These are phyloP conservation scores for Lichtheimia ornata DNA, from an alignment of 371 early-diverging fungal species.

Conservation along the genomic window DNA sequence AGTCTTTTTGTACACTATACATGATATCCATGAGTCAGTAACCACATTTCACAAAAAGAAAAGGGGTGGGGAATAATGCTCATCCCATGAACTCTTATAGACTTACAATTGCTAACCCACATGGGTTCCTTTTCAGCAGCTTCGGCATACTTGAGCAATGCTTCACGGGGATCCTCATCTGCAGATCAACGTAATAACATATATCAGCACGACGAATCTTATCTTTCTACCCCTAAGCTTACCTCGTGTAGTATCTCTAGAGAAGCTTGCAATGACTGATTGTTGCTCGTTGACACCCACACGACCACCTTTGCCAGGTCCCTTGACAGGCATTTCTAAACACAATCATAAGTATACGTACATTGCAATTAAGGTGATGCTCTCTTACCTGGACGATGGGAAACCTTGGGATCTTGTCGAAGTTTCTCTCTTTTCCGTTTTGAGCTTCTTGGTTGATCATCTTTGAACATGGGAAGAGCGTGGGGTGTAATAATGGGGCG, in stretches of 20 bases:
- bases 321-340: conserved; percentile 72
- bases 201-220: neutral
- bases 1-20: conserved; percentile 77
- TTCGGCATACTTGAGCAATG: conserved; percentile 87
- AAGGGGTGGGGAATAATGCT: neutral
- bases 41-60: neutral
- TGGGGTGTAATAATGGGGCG: conserved; percentile 87
- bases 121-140: conserved; percentile 82
- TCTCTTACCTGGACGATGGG: conserved; percentile 70
- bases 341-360: conserved; percentile 1
- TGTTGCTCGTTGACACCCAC: conserved; percentile 84
- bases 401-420: conserved; percentile 75
- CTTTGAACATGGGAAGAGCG: conserved; percentile 85
- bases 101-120: conserved; percentile 77
- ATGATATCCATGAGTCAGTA: neutral
- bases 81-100: neutral
- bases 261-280: conserved; percentile 79
- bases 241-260: conserved; percentile 81
- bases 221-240: neutral
- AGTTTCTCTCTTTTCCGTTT: conserved; percentile 80
- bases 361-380: neutral
- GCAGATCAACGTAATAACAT: conserved; percentile 11
- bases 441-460: conserved; percentile 62
- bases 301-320: conserved; percentile 86
- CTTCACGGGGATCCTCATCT: conserved; percentile 95